Percentiles rank a stretch among this genome's conserved stretches.
Evolutionary conservation across 192 early-diverging fungal species (phyloP).

Genomic region (Cetraspora pellucida): DNA sequence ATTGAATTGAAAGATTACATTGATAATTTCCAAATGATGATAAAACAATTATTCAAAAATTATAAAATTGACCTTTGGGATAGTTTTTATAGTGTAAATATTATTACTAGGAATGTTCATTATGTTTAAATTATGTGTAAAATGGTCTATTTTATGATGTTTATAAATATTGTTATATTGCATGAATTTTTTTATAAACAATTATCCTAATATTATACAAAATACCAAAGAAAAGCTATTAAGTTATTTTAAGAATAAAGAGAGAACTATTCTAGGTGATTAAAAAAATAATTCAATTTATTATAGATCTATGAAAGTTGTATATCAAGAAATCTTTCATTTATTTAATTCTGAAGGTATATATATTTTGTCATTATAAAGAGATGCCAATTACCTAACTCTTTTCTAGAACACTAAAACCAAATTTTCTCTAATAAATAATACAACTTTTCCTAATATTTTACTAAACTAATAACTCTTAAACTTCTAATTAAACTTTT

Average conservation of each 20-base stretch:
- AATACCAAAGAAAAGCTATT: neutral
- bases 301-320: neutral
- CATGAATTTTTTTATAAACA: neutral
- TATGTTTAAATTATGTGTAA: conserved; percentile 2
- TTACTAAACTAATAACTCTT: too few relatives aligned
- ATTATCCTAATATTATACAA: neutral
- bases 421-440: too few relatives aligned
- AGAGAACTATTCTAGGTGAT: neutral
- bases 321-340: conserved; percentile 3
- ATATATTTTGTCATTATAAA: too few relatives aligned
- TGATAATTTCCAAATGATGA: neutral
- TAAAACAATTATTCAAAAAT: neutral
- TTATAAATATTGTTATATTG: neutral
- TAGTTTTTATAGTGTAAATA: conserved; percentile 4
- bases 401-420: too few relatives aligned
- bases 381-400: too few relatives aligned
- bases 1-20: too few relatives aligned
- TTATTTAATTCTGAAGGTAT: neutral
- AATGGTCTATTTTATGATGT: neutral
- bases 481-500: too few relatives aligned
- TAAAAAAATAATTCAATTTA: neutral
- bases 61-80: neutral
- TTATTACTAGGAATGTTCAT: neutral
- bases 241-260: neutral
- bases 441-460: too few relatives aligned